phyloP scores from a whole-genome alignment of 2,329 filamentous ascomycete genomes.

The Colletotrichum sublineola region DNA sequence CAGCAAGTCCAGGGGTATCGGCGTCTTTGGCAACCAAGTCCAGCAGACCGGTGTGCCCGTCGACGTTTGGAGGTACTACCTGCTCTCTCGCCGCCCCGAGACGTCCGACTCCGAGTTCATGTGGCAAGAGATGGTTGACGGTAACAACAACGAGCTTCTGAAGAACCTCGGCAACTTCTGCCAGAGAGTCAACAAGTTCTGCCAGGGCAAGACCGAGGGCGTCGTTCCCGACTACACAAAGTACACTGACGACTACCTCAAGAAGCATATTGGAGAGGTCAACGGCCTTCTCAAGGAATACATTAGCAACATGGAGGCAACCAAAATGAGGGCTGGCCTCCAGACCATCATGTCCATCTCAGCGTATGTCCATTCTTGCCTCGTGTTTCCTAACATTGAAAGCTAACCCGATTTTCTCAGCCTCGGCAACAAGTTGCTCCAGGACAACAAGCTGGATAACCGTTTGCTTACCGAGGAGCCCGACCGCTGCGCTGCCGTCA shows the following conservation, averaged over 20 bases:
- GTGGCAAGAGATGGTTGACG: conserved; percentile 84
- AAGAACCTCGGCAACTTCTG: conserved; percentile 82
- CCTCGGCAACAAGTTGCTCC: conserved; percentile 63
- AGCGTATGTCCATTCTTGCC: conserved; percentile 47
- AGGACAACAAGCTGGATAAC: conserved; percentile 68
- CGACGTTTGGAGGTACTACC: conserved; percentile 94
- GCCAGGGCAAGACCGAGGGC: conserved; percentile 80
- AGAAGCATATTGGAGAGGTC: conserved; percentile 71
- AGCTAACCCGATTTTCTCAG: conserved; percentile 37
- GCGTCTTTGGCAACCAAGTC: conserved; percentile 92
- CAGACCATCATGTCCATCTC: conserved; percentile 77
- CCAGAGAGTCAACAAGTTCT: conserved; percentile 78
- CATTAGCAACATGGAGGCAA: conserved; percentile 75
- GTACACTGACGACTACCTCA: conserved; percentile 68
- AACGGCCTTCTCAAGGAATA: conserved; percentile 77
- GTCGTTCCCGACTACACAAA: conserved; percentile 73
- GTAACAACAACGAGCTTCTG: conserved; percentile 91
- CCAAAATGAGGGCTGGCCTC: conserved; percentile 78
- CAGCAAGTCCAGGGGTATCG: conserved; percentile 89
- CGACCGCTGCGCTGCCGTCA: conserved; percentile 67
- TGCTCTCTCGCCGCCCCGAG: conserved; percentile 87
- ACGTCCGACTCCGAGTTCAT: conserved; percentile 90
- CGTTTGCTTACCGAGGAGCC: conserved; percentile 67
- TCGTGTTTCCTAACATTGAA: background rate
- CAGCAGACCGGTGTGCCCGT: conserved; percentile 86